These are phyloP conservation scores for Panaeolus papilionaceus DNA, from an alignment of 768 basidiomycete genomes.

Conservation along the genomic window DNA sequence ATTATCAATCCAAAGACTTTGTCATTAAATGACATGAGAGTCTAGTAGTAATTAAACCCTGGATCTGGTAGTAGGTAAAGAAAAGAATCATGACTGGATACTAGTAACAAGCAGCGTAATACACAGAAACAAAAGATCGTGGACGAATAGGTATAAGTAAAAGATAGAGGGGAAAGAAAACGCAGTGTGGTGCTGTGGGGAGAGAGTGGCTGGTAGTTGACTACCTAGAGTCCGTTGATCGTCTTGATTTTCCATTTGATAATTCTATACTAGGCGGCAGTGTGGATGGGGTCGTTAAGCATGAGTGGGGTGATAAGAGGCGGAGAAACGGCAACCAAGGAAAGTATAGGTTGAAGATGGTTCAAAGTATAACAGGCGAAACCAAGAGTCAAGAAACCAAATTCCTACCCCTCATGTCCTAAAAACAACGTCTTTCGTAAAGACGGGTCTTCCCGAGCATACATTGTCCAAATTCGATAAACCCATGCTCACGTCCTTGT, in stretches of 20 bases:
- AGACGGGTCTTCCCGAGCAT: background rate
- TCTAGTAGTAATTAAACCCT: slow-evolving; percentile 6
- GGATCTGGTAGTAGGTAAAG: background rate
- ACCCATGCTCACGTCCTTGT: slow-evolving; percentile 43
- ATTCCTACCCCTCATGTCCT: background rate
- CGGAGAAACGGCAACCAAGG: background rate
- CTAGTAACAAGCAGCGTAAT: background rate
- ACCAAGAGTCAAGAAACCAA: background rate
- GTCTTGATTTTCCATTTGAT: slow-evolving; percentile 6
- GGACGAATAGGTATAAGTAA: slow-evolving; percentile 14
- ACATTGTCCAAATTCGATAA: background rate
- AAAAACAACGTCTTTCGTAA: background rate
- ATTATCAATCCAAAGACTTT: background rate
- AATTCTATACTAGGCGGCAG: slow-evolving; percentile 5
- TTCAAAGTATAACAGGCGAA: background rate
- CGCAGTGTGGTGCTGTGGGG: background rate
- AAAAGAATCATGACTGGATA: background rate
- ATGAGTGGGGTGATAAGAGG: background rate
- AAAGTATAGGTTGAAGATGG: background rate
- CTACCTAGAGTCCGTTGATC: background rate
- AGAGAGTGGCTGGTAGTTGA: background rate
- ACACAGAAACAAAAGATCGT: slow-evolving; percentile 1
- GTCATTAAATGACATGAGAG: background rate
- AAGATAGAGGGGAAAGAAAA: background rate
- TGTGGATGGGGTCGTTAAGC: background rate